Percentiles rank a stretch among this genome's conserved stretches.
These are phyloP conservation scores for Calophaca sinica DNA, from an alignment of 306 rosid genomes.

Conservation along the genomic window DNA sequence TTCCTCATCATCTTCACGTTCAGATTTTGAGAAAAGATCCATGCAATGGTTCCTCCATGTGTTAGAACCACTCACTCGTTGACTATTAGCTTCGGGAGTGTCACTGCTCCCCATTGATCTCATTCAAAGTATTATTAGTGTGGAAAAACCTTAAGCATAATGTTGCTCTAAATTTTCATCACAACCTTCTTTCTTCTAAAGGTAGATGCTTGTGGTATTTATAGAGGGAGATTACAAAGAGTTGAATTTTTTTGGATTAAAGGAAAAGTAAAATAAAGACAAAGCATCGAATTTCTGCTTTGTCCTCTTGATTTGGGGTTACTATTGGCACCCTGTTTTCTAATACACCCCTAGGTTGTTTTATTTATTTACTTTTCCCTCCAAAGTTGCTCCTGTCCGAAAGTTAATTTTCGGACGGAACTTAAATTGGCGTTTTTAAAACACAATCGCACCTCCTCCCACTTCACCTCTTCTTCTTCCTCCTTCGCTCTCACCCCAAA, in stretches of 20 bases:
- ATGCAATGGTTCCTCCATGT: slow-evolving; percentile 43
- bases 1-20: slow-evolving; percentile 53
- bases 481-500: too few species aligned
- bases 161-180: neutral
- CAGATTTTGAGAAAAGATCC: slow-evolving; percentile 50
- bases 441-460: too few species aligned
- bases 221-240: neutral
- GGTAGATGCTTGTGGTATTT: neutral
- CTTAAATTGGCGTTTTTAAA: too few species aligned
- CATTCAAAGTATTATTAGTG: neutral
- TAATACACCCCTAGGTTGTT: too few species aligned
- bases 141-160: too few species aligned
- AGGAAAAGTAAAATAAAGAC: neutral
- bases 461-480: too few species aligned
- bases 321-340: too few species aligned
- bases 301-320: too few species aligned
- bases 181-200: neutral
- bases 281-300: neutral
- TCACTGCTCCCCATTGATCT: slow-evolving; percentile 43
- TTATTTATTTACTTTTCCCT: too few species aligned
- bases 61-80: neutral
- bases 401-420: too few species aligned
- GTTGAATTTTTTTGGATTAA: neutral
- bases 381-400: too few species aligned
- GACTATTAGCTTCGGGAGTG: too few species aligned